phyloP scores from a whole-genome alignment of 495 filamentous ascomycete genomes.

The Bryoglossum gracile region DNA sequence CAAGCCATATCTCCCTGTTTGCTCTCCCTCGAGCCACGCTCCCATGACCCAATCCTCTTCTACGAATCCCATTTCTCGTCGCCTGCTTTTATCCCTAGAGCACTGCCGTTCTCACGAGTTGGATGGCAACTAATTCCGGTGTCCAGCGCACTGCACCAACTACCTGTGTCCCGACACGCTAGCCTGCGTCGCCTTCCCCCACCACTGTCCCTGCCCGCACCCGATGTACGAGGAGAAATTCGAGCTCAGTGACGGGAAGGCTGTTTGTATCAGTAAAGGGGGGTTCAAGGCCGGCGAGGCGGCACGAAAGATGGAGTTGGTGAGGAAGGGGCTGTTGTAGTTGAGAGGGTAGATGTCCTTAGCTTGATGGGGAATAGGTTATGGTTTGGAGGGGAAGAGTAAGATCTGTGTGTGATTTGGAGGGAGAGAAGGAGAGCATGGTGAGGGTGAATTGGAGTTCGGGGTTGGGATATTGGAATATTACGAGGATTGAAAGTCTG shows the following conservation, averaged over 20 bases:
- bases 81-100: too few relatives aligned
- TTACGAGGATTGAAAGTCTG: too few relatives aligned
- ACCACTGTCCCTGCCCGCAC: constrained; percentile 88
- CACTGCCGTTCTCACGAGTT: not conserved
- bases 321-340: constrained; percentile 75
- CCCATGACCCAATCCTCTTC: not conserved
- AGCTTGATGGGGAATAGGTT: too few relatives aligned
- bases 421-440: too few relatives aligned
- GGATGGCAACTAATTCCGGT: too few relatives aligned
- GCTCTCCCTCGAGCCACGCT: not conserved
- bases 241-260: constrained; percentile 74
- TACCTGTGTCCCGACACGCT: constrained; percentile 90
- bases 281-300: constrained; percentile 72
- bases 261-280: constrained; percentile 74
- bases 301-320: constrained; percentile 71
- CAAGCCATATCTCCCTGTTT: not conserved
- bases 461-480: too few relatives aligned
- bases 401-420: too few relatives aligned
- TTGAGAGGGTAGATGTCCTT: too few relatives aligned
- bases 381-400: too few relatives aligned
- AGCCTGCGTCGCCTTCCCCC: constrained; percentile 86
- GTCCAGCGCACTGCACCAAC: constrained; percentile 72
- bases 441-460: too few relatives aligned
- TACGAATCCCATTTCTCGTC: not conserved
- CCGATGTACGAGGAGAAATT: constrained; percentile 79